Evolutionary conservation across 1,139 yeast species (phyloP), one percentile per base, ranked within the genome.

Genomic region (Diutina rugosa): DNA sequence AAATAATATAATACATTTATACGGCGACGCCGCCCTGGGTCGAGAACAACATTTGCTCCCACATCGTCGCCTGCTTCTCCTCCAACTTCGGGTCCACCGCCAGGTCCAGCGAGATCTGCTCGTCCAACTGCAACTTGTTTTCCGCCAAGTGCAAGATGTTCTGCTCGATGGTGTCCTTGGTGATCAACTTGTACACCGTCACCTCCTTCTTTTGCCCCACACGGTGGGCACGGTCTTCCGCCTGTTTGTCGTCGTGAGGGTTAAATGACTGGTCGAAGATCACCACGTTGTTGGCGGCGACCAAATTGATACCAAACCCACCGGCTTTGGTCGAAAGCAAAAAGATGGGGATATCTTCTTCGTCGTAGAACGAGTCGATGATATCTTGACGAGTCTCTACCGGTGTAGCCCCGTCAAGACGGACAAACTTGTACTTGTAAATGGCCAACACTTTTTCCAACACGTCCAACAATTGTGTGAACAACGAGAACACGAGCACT

Each of bases 171-270:
- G 97, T 84, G 57, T 82, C 77, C 61, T 77, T 78, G 10, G 87
- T 80, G 58, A 95, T 87, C 63, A 95, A 72, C 58, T 96, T 80
- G 55, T 83, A 81, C 16, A 95, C 97, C 54, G 78, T 75, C 26
- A 95, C 99, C 56, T 88, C 93, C 59, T 87, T 83, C 49, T 87
- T 86, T 71, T 95, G 99, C 2, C 99, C 99, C 32, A 95, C 96
- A 68, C 99, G 81, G 69, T 93, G 99, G 0, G 99, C 97, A 66
- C 99, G 80, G 69, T 93, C 99, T 68, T 95, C 99, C 0, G 99
- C 99, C 72, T 93, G 99, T 66, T 87, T 87, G 67, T 93, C 99
- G 68, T 93, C 99, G 68, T 95, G 99, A 0, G 99, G 99, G 64
- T 93, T 93, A 72, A 93, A 93, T 55, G 96, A 87, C 67, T 90